A percentile compares a stretch with the other conserved stretches of the same genome.
Conservation (phyloP, 345 rosid species). For the Syzygium aqueum region DNA sequence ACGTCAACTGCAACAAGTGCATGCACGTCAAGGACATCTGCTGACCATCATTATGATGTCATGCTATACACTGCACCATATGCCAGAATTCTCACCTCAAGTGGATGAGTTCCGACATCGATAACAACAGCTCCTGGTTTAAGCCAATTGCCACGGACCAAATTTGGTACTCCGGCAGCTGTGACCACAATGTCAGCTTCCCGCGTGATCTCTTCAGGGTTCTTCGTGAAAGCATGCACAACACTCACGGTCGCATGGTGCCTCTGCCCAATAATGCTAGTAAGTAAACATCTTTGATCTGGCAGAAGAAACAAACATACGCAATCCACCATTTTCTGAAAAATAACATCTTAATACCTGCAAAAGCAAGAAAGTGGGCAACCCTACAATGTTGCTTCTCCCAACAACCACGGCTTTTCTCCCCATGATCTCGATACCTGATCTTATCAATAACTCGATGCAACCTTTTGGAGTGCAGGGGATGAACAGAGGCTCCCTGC, state of each 20-base stretch:
- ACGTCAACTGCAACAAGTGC: not conserved
- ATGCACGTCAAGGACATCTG: not conserved
- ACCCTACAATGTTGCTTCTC: slow-evolving; percentile 88
- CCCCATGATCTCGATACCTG: slow-evolving; percentile 62
- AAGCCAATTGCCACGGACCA: slow-evolving; percentile 77
- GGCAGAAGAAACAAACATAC: not conserved
- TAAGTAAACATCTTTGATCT: not conserved
- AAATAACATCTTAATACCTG: slow-evolving; percentile 41
- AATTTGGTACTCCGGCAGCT: slow-evolving; percentile 80
- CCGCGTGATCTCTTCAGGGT: slow-evolving; percentile 55
- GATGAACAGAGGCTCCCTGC: slow-evolving; percentile 77
- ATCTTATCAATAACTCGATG: slow-evolving; percentile 69
- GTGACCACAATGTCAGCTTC: slow-evolving; percentile 79
- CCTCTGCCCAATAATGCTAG: slow-evolving; percentile 48
- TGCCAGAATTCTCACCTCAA: slow-evolving; percentile 42
- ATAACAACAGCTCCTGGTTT: slow-evolving; percentile 81
- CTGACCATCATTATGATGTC: not conserved
- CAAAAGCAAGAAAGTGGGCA: slow-evolving; percentile 71
- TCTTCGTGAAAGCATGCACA: slow-evolving; percentile 60
- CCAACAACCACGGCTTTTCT: slow-evolving; percentile 84
- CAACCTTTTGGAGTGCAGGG: slow-evolving; percentile 90
- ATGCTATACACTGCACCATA: not conserved
- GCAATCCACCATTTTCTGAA: not conserved
- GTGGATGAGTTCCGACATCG: slow-evolving; percentile 78
- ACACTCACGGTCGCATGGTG: slow-evolving; percentile 82